Base-by-base conservation (phyloP, 805 yeast genomes). In the Saturnispora besseyi region DNA sequence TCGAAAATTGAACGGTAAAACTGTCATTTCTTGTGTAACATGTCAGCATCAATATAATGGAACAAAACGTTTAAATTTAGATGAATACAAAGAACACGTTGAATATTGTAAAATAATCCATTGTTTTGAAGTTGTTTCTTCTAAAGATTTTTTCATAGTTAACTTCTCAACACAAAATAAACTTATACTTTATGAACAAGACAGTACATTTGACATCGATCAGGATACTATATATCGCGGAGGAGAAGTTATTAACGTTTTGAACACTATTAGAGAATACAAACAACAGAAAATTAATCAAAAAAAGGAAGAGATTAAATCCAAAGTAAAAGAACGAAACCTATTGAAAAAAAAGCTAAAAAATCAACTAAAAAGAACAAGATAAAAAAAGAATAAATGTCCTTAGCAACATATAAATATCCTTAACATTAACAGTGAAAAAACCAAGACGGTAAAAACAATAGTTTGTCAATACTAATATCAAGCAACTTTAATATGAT, bases 181-280 rank as follows among this genome's bases (percentile, higher is more conserved):
- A n/a, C 33, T 45, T 9, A 45, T 45, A 22, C 6, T 45, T 34
- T 45, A 45, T 36, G 47, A 45, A 9, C 47, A 45, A 28, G 12
- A 4, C 15, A 12, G 24, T 11, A 5, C 8, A 4, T 44, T 24
- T 26, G 28, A 33, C 8, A 12, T 18, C 21, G 12, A 15, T 12
- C 22, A 34, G 10, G 46, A 44, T 33, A 4, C n/a, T 12, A 44
- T 33, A 26, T 33, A 33, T 15, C 18, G 33, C 1, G 40, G 24
- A 21, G 46, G 33, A 22, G 15, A 33, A 22, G 6, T 21, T 34
- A n/a, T 2, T 5, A 21, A 13, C 22, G 26, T 44, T n/a, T 24
- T 44, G 32, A 33, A 11, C 8, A 42, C 36, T 3, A n/a, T 45
- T 7, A 45, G 15, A 45, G 3, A 10, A 22, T 15, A 5, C 3